Percentiles rank a stretch among this genome's conserved stretches.
These are phyloP conservation scores for Davidsoniella eucalypti DNA, from an alignment of 2,329 filamentous ascomycete genomes.

Conservation along the genomic window DNA sequence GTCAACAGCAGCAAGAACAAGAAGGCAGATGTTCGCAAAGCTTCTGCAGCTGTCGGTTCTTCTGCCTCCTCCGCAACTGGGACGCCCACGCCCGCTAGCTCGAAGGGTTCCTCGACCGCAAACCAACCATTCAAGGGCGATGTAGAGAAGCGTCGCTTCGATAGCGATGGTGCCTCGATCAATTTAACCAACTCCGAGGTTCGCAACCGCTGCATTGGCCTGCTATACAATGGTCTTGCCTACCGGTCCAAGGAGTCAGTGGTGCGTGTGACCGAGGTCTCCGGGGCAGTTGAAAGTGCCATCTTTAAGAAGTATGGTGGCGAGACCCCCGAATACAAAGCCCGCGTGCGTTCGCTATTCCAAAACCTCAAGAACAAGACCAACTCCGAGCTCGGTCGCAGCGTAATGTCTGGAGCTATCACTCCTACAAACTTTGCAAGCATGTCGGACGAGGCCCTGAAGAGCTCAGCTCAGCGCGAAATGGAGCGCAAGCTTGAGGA, in stretches of 20 bases:
- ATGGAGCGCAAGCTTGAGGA: constrained; percentile 62
- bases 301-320: constrained; percentile 54
- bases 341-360: constrained; percentile 82
- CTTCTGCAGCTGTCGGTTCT: constrained; percentile 31
- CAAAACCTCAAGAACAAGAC: constrained; percentile 88
- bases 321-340: constrained; percentile 57
- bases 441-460: constrained; percentile 84
- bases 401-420: constrained; percentile 62
- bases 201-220: constrained; percentile 72
- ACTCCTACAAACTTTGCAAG: constrained; percentile 55
- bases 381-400: constrained; percentile 59
- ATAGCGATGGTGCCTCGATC: constrained; percentile 63
- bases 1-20: constrained; percentile 48
- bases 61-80: constrained; percentile 28
- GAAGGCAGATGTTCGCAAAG: constrained; percentile 21
- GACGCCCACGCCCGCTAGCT: constrained; percentile 20
- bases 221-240: constrained; percentile 83
- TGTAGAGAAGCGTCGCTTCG: constrained; percentile 66
- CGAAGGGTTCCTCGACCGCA: constrained; percentile 24
- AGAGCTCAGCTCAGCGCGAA: constrained; percentile 64
- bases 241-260: constrained; percentile 54
- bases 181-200: constrained; percentile 56
- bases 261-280: constrained; percentile 53
- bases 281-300: constrained; percentile 70
- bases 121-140: constrained; percentile 42